Evolutionary conservation across 2,329 filamentous ascomycete species (phyloP), one percentile per base, ranked within the genome.

Genomic region (Pseudogymnoascus sp.): DNA sequence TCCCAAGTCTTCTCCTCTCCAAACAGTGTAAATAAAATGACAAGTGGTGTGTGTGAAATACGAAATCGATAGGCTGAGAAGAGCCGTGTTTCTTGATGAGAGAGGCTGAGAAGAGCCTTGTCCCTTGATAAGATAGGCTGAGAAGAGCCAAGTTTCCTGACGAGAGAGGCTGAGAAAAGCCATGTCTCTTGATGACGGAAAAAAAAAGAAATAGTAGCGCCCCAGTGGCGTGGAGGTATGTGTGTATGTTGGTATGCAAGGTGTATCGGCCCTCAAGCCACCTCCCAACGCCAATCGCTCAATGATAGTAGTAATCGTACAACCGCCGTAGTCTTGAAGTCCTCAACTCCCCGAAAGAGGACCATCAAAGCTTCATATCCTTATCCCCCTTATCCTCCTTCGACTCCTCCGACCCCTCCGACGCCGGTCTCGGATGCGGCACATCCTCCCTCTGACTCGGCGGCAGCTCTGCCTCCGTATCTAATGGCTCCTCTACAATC

Each of bases 401-500:
- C 40, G 38, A 42, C 38, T 11, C 16, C 18, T 43, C 43, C 43
- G 43, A 49, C 14, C 23, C 43, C 23, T 49, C 43, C 12, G 43
- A 49, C 21, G 23, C 43, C 23, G 23, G 43, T 7, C 23, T 28
- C 23, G 43, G 43, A 28, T 49, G 43, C 43, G 43, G 23, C 5
- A 37, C n/a, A 37, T 64, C 65, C 38, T 60, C 34, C 21, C 61
- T 49, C 37, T 75, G 72, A 43, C 68, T 72, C 16, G 73, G 71
- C 25, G 72, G 71, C 56, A 59, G 6, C 12, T 37, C 21, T 4
- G 42, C 63, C 36, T 62, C 60, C 3, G 69, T 65, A 28, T 63
- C 53, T 2, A 66, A 71, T 31, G 78, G 75, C 56, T 78, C 72
- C 28, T 76, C 73, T 7, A 78, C 76, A 5, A 81, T 73, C 16